Percentiles rank a stretch among this genome's conserved stretches.
These are phyloP conservation scores for Alternaria triticimaculans DNA, from an alignment of 2,329 filamentous ascomycete genomes.

Conservation along the genomic window DNA sequence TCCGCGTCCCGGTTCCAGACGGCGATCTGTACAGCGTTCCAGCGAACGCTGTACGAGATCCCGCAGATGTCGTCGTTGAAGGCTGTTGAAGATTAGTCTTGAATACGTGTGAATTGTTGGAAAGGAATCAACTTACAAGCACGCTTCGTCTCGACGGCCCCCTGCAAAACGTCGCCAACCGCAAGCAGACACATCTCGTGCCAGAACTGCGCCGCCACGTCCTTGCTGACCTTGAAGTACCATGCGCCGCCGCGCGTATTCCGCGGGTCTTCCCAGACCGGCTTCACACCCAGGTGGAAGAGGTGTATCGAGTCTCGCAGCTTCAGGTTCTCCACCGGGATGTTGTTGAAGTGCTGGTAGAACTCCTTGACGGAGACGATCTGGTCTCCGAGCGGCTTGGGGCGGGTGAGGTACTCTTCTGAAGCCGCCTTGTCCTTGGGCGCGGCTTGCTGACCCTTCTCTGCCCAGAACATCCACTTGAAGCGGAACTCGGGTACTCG, in stretches of 20 bases:
- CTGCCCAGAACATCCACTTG: conserved; percentile 61
- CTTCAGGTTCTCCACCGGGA: conserved; percentile 74
- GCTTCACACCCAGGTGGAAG: conserved; percentile 82
- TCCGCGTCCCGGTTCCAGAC: conserved; percentile 92
- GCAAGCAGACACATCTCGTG: conserved; percentile 81
- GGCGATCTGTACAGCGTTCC: conserved; percentile 86
- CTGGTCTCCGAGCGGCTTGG: conserved; percentile 51
- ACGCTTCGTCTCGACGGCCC: conserved; percentile 66
- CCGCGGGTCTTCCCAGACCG: conserved; percentile 84
- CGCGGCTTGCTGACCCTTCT: conserved; percentile 45
- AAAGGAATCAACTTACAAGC: conserved; percentile 60
- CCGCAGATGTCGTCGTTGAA: conserved; percentile 85
- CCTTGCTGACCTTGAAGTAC: conserved; percentile 90
- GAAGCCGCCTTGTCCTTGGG: conserved; percentile 25
- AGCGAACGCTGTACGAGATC: conserved; percentile 83
- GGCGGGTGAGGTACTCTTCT: conserved; percentile 54
- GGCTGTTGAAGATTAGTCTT: conserved; percentile 23
- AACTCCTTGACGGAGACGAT: conserved; percentile 58
- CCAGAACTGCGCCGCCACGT: conserved; percentile 74
- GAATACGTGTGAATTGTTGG: background rate
- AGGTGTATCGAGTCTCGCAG: conserved; percentile 74
- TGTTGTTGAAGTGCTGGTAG: conserved; percentile 68
- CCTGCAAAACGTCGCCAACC: conserved; percentile 81
- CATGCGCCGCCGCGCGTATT: conserved; percentile 87
- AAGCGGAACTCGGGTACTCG: conserved; percentile 59